phyloP scores from a whole-genome alignment of 1,139 yeast genomes.

The Debaryomyces sp. region DNA sequence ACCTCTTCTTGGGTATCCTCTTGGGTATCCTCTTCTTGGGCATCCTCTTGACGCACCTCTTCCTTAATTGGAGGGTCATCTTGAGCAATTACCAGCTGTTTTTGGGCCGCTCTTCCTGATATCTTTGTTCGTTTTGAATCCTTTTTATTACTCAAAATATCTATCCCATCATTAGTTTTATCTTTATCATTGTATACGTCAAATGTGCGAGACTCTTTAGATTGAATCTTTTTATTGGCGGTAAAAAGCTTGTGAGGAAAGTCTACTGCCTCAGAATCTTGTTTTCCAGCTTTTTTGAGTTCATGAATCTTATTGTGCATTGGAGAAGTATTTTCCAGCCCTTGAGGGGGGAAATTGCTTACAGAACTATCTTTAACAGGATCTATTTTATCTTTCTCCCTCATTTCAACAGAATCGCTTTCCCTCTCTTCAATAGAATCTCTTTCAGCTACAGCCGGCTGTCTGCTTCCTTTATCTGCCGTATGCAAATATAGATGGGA shows the following conservation, averaged over 20 bases:
- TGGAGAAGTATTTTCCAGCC: neutral
- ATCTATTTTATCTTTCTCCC: neutral
- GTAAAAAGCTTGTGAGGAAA: neutral
- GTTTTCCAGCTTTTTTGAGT: neutral
- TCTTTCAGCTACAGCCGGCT: neutral
- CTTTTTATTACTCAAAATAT: neutral
- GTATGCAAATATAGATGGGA: slow-evolving; percentile 4
- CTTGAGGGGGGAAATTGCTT: neutral
- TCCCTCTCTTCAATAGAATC: neutral
- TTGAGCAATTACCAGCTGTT: neutral
- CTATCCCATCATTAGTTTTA: neutral
- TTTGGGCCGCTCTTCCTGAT: neutral
- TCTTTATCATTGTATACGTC: slow-evolving; percentile 6
- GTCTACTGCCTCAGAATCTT: neutral
- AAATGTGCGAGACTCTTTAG: neutral
- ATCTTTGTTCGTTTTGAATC: neutral
- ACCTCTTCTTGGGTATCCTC: too few relatives aligned
- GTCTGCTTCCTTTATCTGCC: neutral
- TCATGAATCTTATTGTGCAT: neutral
- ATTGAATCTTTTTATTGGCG: neutral
- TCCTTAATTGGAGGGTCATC: neutral
- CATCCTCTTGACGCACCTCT: neutral
- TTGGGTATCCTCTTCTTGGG: too few relatives aligned
- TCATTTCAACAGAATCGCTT: neutral
- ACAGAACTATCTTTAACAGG: neutral